These are phyloP conservation scores for Chlorella sp. DNA, from an alignment of 139 green algal species.

Conservation along the genomic window DNA sequence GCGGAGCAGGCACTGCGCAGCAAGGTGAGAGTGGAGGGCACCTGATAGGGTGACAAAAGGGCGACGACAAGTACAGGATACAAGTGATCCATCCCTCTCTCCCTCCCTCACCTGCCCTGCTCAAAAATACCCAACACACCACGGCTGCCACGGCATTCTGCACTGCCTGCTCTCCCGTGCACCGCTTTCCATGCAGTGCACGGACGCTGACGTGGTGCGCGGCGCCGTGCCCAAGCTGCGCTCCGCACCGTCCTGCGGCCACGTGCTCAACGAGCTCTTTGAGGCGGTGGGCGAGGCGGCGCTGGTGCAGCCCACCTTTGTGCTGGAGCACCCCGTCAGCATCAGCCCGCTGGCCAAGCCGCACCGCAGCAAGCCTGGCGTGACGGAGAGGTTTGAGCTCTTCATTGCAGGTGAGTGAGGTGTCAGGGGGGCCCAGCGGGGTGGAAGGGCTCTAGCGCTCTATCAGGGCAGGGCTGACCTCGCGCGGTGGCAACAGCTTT, in stretches of 20 bases:
- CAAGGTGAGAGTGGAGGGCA: too few species aligned
- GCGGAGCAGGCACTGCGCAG: constrained; percentile 29
- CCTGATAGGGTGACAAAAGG: too few species aligned
- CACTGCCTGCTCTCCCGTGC: too few species aligned
- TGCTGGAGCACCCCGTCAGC: constrained; percentile 90
- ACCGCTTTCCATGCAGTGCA: not conserved
- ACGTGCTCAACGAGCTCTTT: constrained; percentile 91
- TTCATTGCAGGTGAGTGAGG: constrained; percentile 92
- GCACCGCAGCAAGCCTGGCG: constrained; percentile 70
- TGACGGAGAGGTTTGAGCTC: constrained; percentile 96
- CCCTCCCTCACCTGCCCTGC: too few species aligned
- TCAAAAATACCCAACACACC: too few species aligned
- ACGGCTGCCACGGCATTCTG: too few species aligned
- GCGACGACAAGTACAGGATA: too few species aligned
- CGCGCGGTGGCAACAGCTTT: too few species aligned
- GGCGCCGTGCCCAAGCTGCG: constrained; percentile 24
- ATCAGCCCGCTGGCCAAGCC: constrained; percentile 94
- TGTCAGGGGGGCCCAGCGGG: too few species aligned
- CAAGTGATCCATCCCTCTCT: too few species aligned
- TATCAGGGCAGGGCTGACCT: too few species aligned
- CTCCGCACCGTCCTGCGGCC: constrained; percentile 1
- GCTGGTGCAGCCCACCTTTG: constrained; percentile 94
- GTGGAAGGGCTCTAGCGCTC: too few species aligned
- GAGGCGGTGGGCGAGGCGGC: constrained; percentile 54
- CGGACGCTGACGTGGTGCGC: constrained; percentile 12